Conservation (phyloP, 2,329 filamentous ascomycete genomes). For the Corynespora cassiicola region DNA sequence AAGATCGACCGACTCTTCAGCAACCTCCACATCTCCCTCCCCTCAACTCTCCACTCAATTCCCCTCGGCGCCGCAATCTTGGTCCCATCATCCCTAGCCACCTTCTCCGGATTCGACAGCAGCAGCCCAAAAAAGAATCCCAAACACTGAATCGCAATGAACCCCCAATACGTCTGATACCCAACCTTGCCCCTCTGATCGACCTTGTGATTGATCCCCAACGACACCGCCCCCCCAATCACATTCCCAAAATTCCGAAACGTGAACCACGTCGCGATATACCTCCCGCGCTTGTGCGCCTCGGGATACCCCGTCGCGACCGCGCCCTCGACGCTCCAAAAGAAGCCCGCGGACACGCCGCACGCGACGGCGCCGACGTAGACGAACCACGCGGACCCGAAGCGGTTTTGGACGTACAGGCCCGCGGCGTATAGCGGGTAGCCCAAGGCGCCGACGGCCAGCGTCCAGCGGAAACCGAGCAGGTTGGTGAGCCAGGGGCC, state of each 20-base stretch:
- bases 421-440: conserved; percentile 23
- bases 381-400: conserved; percentile 26
- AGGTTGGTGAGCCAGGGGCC: conserved; percentile 51
- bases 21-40: conserved; percentile 50
- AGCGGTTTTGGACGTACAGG: conserved; percentile 24
- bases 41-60: conserved; percentile 39
- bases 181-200: conserved; percentile 52
- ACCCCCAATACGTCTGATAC: conserved; percentile 45
- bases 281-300: conserved; percentile 50
- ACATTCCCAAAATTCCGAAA: conserved; percentile 60
- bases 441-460: conserved; percentile 22
- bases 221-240: conserved; percentile 58
- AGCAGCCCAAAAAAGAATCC: conserved; percentile 52
- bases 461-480: conserved; percentile 46
- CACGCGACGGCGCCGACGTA: conserved; percentile 24
- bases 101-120: conserved; percentile 53
- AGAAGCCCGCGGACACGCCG: conserved; percentile 43
- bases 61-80: conserved; percentile 36
- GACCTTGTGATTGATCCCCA: conserved; percentile 55
- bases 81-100: conserved; percentile 49
- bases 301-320: conserved; percentile 51
- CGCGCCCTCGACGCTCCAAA: conserved; percentile 46
- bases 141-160: conserved; percentile 55
- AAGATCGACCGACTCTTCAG: conserved; percentile 53
- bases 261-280: conserved; percentile 57